These are phyloP conservation scores for Podaxis sp. DNA, from an alignment of 768 basidiomycete genomes.

Conservation along the genomic window DNA sequence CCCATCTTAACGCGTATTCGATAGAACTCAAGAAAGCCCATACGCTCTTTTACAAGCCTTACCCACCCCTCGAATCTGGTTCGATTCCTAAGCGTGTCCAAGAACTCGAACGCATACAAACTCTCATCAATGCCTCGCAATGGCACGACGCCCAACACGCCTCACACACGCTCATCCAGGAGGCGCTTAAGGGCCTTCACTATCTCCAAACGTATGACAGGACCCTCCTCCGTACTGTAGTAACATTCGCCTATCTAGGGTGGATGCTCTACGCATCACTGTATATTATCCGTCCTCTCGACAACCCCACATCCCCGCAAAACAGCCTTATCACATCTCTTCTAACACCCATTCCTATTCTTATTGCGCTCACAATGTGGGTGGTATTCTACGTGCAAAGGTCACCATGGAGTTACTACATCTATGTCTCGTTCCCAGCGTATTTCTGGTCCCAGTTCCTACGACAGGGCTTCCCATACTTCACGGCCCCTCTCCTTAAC, in stretches of 20 bases:
- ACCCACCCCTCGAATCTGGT: slow-evolving; percentile 35
- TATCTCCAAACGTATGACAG: slow-evolving; percentile 88
- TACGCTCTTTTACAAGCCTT: slow-evolving; percentile 63
- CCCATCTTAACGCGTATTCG: not conserved
- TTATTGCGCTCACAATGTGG: slow-evolving; percentile 34
- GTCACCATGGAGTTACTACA: slow-evolving; percentile 68
- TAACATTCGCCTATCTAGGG: slow-evolving; percentile 67
- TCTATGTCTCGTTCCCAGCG: slow-evolving; percentile 71
- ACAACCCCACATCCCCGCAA: slow-evolving; percentile 9
- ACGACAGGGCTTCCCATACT: slow-evolving; percentile 18
- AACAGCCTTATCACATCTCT: not conserved
- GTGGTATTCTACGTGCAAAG: slow-evolving; percentile 53
- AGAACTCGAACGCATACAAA: slow-evolving; percentile 32
- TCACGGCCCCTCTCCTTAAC: not conserved
- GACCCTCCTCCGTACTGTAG: slow-evolving; percentile 62
- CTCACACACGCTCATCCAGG: slow-evolving; percentile 48
- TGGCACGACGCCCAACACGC: slow-evolving; percentile 47
- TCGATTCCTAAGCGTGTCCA: slow-evolving; percentile 31
- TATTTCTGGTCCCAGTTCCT: slow-evolving; percentile 71
- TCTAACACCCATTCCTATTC: slow-evolving; percentile 14
- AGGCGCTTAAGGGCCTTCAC: slow-evolving; percentile 56
- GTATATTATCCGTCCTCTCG: slow-evolving; percentile 46
- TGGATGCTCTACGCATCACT: slow-evolving; percentile 70
- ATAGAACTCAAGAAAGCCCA: slow-evolving; percentile 59
- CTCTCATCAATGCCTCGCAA: slow-evolving; percentile 32